Evolutionary conservation across 768 basidiomycete genomes (phyloP).

Genomic region (Vishniacozyma victoriae): DNA sequence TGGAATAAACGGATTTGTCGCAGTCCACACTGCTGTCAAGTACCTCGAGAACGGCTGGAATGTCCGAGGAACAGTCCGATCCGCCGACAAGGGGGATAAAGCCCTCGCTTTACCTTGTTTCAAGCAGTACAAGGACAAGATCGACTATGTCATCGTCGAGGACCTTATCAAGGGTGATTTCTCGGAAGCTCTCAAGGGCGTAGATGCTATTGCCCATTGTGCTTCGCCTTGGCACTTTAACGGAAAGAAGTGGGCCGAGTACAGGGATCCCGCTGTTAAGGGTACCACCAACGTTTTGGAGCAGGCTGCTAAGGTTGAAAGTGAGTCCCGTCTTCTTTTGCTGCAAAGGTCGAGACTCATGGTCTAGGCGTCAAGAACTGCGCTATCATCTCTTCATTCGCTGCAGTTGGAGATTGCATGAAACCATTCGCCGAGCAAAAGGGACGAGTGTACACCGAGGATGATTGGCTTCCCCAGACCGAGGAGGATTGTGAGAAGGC

Average conservation of each 20-base stretch:
- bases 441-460: constrained; percentile 29
- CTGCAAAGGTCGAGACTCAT: not conserved
- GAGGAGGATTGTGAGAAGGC: constrained; percentile 22
- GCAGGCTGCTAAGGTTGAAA: constrained; percentile 24
- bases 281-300: constrained; percentile 30
- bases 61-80: constrained; percentile 40
- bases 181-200: constrained; percentile 25
- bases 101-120: constrained; percentile 16
- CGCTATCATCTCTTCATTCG: constrained; percentile 22
- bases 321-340: constrained; percentile 8
- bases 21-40: constrained; percentile 29
- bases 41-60: constrained; percentile 36
- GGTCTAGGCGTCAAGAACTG: constrained; percentile 22
- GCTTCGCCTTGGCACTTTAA: constrained; percentile 29
- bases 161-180: constrained; percentile 36
- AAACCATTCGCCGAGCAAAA: constrained; percentile 13
- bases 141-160: constrained; percentile 29
- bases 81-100: constrained; percentile 18
- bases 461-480: constrained; percentile 33
- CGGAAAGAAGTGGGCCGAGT: constrained; percentile 22
- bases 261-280: constrained; percentile 25
- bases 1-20: constrained; percentile 37
- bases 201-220: constrained; percentile 28
- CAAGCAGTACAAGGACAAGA: constrained; percentile 17
- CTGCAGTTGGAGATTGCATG: constrained; percentile 18